These are phyloP conservation scores for Diaporthe sp. DNA, from an alignment of 2,329 filamentous ascomycete genomes.

Conservation along the genomic window DNA sequence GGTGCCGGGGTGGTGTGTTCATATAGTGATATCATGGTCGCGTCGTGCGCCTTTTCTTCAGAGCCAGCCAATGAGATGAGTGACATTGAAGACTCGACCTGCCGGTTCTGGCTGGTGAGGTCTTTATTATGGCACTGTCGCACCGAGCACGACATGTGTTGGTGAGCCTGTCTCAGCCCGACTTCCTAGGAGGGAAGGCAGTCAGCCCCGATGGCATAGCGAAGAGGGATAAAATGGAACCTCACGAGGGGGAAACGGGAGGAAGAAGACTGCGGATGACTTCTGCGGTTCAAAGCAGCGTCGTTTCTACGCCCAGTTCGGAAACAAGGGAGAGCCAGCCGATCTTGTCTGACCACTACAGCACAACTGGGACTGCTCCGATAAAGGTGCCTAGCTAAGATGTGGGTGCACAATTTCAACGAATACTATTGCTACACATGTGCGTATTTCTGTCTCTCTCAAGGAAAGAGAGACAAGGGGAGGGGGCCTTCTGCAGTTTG, in stretches of 20 bases:
- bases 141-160: constrained; percentile 5
- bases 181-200: constrained; percentile 22
- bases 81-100: background rate
- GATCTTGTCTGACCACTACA: too few relatives aligned
- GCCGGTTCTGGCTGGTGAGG: constrained; percentile 6
- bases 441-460: too few relatives aligned
- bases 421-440: too few relatives aligned
- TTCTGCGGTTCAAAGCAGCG: background rate
- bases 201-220: background rate
- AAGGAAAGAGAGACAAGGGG: too few relatives aligned
- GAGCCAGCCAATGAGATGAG: background rate
- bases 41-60: background rate
- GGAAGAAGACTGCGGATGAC: background rate
- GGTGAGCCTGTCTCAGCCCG: background rate
- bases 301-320: too few relatives aligned
- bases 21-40: constrained; percentile 13
- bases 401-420: too few relatives aligned
- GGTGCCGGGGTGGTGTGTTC: constrained; percentile 22
- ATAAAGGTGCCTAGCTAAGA: too few relatives aligned
- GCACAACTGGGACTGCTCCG: too few relatives aligned
- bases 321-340: too few relatives aligned
- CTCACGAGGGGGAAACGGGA: background rate
- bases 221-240: background rate
- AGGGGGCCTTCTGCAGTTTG: too few relatives aligned
- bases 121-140: background rate